Evolutionary conservation across 2,329 filamentous ascomycete genomes (phyloP), one percentile per base, ranked within the genome.

Genomic region (Endoconidiophora polonica): DNA sequence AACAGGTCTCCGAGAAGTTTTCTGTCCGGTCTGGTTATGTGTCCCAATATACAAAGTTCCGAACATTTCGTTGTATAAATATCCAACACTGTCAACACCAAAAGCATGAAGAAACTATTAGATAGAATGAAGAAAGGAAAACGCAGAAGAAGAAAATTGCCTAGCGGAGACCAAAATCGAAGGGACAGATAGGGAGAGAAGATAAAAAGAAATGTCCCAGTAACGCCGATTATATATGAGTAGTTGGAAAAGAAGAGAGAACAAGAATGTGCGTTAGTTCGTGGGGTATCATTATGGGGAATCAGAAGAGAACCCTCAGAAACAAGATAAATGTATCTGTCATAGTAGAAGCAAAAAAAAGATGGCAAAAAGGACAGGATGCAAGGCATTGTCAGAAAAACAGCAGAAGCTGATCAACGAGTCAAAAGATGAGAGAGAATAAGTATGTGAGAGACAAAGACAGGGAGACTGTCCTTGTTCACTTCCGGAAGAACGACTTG

Each of bases 401-500:
- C 9, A 9, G 7, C 9, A 33, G 29, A 33, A 33, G 9, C 29
- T 3, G 29, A 33, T 9, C 5, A 33, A 12, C 29, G 29, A 33
- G 29, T 40, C 12, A 29, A 38, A 46, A n/a, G 18, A 46, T 23
- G 38, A 18, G 33, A 46, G 16, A 18, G 16, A 18, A 18, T 18
- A 18, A 18, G 16, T 18, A 18, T 18, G 16, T 18, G 16, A 18
- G 16, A 18, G 16, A 18, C 16, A 18, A 18, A 29, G 29, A 46
- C 44, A 46, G n/a, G 12, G 12, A 16, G 42, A 9, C 2, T 12
- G 16, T 14, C 16, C 20, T 22, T 16, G 18, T 42, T 37, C 49
- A 54, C 43, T 50, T 50, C 39, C 52, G 52, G 48, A 53, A 50
- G 39, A 53, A 50, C 14, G 48, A 39, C 20, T 41, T 47, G 7